Evolutionary conservation across 495 filamentous ascomycete species (phyloP), one percentile per base, ranked within the genome.

Genomic region (Aspergillus baeticus): DNA sequence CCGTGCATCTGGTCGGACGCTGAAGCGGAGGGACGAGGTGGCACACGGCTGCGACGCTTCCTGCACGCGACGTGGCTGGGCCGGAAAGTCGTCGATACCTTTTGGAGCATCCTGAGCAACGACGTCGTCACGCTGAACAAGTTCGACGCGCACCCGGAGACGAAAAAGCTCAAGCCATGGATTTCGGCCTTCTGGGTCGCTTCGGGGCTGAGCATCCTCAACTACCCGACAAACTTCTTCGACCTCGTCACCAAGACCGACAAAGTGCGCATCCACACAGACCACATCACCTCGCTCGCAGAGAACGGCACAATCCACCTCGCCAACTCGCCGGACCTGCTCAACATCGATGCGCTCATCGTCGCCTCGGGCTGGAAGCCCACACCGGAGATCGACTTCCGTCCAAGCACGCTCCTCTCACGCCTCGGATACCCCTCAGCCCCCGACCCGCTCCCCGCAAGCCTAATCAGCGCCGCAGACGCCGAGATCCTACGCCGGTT

Each of bases 341-440:
- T 51, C 8, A 58, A 73, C 5, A 61, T 63, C 5, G 78, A 83
- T 1, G 88, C 89, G 44, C 70, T 95, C n/a, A 78, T 90, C 56
- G 87, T 82, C 62, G 79, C 78, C 26, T 91, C 85, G 0, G 87
- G 86, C 20, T 91, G 88, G 84, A 82, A 84, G 60, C 78, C 82
- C 43, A 75, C 74, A 1, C 82, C 87, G 1, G 76, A 80, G 6
- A 77, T 92, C 52, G 80, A 81, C 35, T 87, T 91, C 67, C 64
- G 84, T 0, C 84, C 87, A 0, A 77, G 77, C 43, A 69, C 62
- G 46, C 74, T 73, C 11, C 63, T 73, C 52, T 42, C 49, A 10
- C 56, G 73, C 21, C 60, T 81, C 22, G 70, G 76, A 18, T 71
- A 73, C 46, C 75, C 77, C 13, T 71, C 66, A 55, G 65, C 63